Base-by-base conservation (phyloP, 352 stramenopile species). In the Thraustochytrium striatum region DNA sequence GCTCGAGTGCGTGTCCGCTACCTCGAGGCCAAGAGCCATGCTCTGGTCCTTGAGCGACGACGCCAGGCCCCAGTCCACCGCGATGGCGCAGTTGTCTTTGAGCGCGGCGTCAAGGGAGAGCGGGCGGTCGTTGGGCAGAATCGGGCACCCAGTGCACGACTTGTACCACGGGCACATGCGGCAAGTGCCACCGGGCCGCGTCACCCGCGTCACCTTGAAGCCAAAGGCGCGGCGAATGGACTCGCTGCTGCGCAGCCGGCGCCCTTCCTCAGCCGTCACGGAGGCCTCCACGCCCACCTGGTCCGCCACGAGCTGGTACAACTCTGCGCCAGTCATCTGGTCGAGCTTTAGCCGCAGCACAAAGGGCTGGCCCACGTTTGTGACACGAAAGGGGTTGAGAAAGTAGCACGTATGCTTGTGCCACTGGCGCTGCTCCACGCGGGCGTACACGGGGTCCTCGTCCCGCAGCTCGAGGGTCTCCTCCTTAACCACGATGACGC, bases 1-100 rank as follows among this genome's bases (percentile, higher is more conserved):
- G 25, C 44, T 43, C 84, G 55, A 32, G 32, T 61, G 33, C 30
- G 19, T 32, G 44, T 9, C 25, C 21, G 30, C 11, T 7, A 8
- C 65, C 47, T 75, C 65, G 44, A 81, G 32, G 9, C 30, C 50
- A 50, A 84, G 61, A 8, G 61, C 61, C 5, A 50, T 61, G 16
- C 8, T 83, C 32, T 61, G 47, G 30, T 59, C 53, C 25, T 32
- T 92, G 87, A 69, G 50, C 1, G 94, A 84, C 3, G 88, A 91
- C 13, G 86, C 86, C n/a, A 92, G 91, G 69, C 93, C 90, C 91
- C 91, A 95, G 62, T 95, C 91, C 44, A 95, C 93, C 0, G 90
- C 87, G 28, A 95, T 86, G 0, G 90, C 94, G 83, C 93, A 88
- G 43, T 92, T 88, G 0, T 87, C 87, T 9, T 88, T 82, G 7